Percentiles rank a stretch among this genome's conserved stretches.
phyloP scores from a whole-genome alignment of 2,329 filamentous ascomycete genomes.

The Didymella pinodella region DNA sequence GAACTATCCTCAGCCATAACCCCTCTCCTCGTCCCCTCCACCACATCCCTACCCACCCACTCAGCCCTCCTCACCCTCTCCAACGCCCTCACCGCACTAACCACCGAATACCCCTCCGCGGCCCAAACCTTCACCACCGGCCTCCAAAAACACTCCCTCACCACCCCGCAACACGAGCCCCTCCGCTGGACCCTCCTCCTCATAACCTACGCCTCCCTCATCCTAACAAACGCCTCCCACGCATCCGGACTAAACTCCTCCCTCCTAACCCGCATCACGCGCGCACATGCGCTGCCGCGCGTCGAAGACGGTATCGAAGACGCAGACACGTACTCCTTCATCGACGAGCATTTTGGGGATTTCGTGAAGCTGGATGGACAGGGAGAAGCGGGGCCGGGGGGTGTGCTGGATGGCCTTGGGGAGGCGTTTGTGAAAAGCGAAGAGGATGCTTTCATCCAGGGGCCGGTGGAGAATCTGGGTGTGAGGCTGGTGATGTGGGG shows the following conservation, averaged over 20 bases:
- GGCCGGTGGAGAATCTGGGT: constrained; percentile 27
- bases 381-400: constrained; percentile 1
- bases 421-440: constrained; percentile 21
- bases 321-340: constrained; percentile 32
- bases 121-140: constrained; percentile 23
- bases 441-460: constrained; percentile 16
- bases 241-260: background rate
- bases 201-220: constrained; percentile 26
- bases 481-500: constrained; percentile 37
- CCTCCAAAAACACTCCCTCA: constrained; percentile 21
- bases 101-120: constrained; percentile 21
- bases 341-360: constrained; percentile 34
- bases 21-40: constrained; percentile 10
- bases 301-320: constrained; percentile 39
- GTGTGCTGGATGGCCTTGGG: constrained; percentile 29
- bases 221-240: constrained; percentile 21
- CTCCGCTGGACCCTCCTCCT: constrained; percentile 38
- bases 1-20: constrained; percentile 33
- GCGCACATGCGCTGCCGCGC: constrained; percentile 24
- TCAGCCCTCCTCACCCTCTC: constrained; percentile 26
- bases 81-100: constrained; percentile 24
- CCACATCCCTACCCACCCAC: constrained; percentile 4
- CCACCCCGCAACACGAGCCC: constrained; percentile 19
- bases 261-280: constrained; percentile 24
- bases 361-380: constrained; percentile 21